Percentiles rank a stretch among this genome's conserved stretches.
These are phyloP conservation scores for Marasmius sp. DNA, from an alignment of 1,284 basidiomycete genomes.

Conservation along the genomic window DNA sequence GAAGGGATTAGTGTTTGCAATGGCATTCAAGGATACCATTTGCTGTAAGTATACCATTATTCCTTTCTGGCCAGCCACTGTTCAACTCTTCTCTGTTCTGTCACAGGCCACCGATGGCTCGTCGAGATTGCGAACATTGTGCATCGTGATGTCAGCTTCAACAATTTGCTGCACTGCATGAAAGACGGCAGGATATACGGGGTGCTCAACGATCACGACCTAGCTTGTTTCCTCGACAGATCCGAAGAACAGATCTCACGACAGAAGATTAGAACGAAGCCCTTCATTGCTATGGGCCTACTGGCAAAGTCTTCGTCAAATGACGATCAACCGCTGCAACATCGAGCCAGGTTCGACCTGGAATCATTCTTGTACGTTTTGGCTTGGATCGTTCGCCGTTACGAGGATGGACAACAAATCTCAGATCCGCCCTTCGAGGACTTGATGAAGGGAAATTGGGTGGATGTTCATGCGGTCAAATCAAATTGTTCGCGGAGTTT, in stretches of 20 bases:
- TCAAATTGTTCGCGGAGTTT: neutral
- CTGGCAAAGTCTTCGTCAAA: conserved; percentile 15
- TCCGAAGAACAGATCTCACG: neutral
- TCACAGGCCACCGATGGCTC: neutral
- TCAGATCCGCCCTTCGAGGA: neutral
- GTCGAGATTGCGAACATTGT: conserved; percentile 15
- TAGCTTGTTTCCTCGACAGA: conserved; percentile 15
- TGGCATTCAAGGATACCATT: neutral
- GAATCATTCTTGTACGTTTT: conserved; percentile 34
- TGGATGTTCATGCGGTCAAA: neutral
- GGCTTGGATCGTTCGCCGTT: conserved; percentile 9
- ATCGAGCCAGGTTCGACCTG: conserved; percentile 28
- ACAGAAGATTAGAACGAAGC: conserved; percentile 25
- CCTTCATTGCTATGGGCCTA: conserved; percentile 32
- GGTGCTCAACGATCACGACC: conserved; percentile 32
- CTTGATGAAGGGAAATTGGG: neutral
- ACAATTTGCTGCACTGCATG: conserved; percentile 29
- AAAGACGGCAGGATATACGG: conserved; percentile 10
- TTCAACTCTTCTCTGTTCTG: neutral
- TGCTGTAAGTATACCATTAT: neutral
- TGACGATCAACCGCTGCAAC: conserved; percentile 7
- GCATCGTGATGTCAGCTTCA: conserved; percentile 30
- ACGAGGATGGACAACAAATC: neutral
- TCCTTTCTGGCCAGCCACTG: neutral
- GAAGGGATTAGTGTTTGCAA: neutral